A percentile compares a stretch with the other conserved stretches of the same genome.
Evolutionary conservation across 495 filamentous ascomycete species (phyloP).

Genomic region (Penicillium bovifimosum): DNA sequence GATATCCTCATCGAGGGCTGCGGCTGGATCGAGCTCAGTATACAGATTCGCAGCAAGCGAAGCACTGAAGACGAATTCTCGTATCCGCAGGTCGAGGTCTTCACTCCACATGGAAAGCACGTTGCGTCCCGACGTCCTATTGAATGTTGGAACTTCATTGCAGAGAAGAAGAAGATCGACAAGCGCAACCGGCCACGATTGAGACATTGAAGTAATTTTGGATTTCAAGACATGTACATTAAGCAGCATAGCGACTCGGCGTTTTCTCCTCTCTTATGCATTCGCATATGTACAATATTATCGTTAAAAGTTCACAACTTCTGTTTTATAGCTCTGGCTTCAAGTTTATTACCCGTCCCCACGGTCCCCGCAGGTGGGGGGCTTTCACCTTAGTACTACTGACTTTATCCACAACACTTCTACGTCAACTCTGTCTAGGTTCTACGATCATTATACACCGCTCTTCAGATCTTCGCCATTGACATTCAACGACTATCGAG

Average conservation of each 20-base stretch:
- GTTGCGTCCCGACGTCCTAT: constrained; percentile 65
- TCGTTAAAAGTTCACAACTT: neutral
- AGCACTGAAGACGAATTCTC: constrained; percentile 17
- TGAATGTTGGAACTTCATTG: constrained; percentile 57
- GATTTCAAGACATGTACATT: neutral
- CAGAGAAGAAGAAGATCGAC: constrained; percentile 31
- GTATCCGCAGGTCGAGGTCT: constrained; percentile 76
- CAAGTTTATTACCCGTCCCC: neutral
- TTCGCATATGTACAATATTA: neutral
- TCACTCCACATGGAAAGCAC: constrained; percentile 73
- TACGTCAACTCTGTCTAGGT: too few species aligned
- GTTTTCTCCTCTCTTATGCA: constrained; percentile 5
- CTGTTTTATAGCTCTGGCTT: too few species aligned
- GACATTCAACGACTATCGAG: neutral
- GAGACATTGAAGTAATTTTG: constrained; percentile 9
- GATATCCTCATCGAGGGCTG: constrained; percentile 88
- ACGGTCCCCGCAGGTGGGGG: constrained; percentile 2
- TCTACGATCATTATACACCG: too few species aligned
- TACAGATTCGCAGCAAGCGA: constrained; percentile 63
- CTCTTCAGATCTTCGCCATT: neutral
- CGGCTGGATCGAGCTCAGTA: constrained; percentile 87
- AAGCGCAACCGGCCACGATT: constrained; percentile 25
- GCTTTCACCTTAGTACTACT: neutral
- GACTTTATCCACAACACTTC: neutral
- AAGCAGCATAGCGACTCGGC: constrained; percentile 5